phyloP scores from a whole-genome alignment of 345 rosid species.

The Laguncularia racemosa region DNA sequence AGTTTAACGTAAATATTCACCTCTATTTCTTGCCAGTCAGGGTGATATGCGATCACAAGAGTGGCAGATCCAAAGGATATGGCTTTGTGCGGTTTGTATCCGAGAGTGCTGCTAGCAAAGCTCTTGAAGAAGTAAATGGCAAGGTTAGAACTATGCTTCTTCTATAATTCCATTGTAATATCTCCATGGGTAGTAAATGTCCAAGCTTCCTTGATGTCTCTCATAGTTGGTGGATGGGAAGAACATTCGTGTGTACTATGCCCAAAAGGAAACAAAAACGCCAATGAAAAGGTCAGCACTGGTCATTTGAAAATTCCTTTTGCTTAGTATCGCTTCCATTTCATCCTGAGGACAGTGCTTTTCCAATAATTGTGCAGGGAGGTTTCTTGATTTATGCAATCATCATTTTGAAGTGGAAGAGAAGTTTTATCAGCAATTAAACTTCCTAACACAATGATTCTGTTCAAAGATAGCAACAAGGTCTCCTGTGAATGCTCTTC shows the following conservation, averaged over 20 bases:
- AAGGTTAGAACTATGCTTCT: conserved; percentile 23
- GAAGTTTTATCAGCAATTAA: no score
- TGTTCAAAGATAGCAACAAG: no score
- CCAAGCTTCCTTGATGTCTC: background rate
- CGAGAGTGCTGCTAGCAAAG: conserved; percentile 48
- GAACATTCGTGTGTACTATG: conserved; percentile 50
- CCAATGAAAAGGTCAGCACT: no score
- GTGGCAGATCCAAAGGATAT: conserved; percentile 65
- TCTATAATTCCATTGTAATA: background rate
- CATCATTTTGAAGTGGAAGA: no score
- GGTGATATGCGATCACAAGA: conserved; percentile 58
- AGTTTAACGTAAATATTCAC: background rate
- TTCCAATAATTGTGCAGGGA: no score
- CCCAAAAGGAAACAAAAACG: conserved; percentile 16
- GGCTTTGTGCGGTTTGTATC: conserved; percentile 57
- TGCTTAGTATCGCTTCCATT: no score
- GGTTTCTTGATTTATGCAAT: no score
- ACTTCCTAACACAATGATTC: no score
- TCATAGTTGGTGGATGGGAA: conserved; percentile 60
- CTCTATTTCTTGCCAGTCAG: conserved; percentile 27
- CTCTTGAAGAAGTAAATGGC: conserved; percentile 55
- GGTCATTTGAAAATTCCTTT: no score
- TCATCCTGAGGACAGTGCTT: no score
- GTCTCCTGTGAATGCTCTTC: no score
- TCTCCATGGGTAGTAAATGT: background rate